Conservation (phyloP, 2,329 filamentous ascomycete species). For the Penicillium sp. region DNA sequence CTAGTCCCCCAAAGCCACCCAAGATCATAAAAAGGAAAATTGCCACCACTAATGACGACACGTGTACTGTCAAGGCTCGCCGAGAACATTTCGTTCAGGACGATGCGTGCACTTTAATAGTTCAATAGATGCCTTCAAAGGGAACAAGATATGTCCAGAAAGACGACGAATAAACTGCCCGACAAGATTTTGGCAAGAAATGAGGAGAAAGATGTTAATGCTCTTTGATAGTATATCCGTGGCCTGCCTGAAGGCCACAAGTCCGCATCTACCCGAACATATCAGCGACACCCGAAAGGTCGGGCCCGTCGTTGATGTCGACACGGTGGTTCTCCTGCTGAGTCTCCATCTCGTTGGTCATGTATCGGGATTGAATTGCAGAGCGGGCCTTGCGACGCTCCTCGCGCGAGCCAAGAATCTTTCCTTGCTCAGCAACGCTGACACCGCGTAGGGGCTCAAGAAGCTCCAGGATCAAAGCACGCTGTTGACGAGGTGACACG, state of each 20-base stretch:
- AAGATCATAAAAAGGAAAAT: neutral
- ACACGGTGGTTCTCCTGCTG: constrained; percentile 42
- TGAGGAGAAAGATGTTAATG: too few relatives aligned
- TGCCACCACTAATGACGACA: neutral
- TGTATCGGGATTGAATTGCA: constrained; percentile 43
- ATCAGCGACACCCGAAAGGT: constrained; percentile 53
- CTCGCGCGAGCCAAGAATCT: constrained; percentile 55
- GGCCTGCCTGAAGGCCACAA: neutral
- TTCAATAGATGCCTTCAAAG: neutral
- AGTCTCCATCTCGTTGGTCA: constrained; percentile 45
- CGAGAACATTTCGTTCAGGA: neutral
- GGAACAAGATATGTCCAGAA: too few relatives aligned
- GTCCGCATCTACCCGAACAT: constrained; percentile 47
- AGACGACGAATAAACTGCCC: too few relatives aligned
- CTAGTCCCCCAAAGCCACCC: neutral
- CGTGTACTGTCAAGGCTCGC: neutral
- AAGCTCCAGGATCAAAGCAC: constrained; percentile 77
- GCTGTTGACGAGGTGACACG: constrained; percentile 68
- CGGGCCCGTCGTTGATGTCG: constrained; percentile 48
- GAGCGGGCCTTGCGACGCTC: constrained; percentile 44
- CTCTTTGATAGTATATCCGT: neutral
- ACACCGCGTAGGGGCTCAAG: constrained; percentile 84
- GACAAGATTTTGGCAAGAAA: too few relatives aligned
- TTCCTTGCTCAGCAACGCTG: constrained; percentile 89
- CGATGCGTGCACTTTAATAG: neutral